A percentile compares a stretch with the other conserved stretches of the same genome.
Conservation (phyloP, 2,329 filamentous ascomycete species). For the Neofusicoccum cordaticola region DNA sequence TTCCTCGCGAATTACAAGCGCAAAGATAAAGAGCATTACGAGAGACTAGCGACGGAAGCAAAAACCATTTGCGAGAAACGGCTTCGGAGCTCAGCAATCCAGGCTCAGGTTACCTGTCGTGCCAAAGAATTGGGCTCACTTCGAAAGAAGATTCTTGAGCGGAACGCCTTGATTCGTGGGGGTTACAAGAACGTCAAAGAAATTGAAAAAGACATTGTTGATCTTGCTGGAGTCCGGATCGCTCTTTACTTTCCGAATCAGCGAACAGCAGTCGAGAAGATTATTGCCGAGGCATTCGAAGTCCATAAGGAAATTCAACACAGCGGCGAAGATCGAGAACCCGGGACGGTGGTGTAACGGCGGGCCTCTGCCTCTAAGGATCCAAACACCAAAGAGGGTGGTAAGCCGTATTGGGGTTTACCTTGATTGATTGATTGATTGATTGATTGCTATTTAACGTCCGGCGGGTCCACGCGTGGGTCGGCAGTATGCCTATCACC, state of each 20-base stretch:
- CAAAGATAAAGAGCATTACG: neutral
- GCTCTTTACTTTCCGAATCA: neutral
- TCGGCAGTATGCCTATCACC: too few relatives aligned
- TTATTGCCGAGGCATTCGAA: neutral
- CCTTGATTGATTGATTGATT: too few relatives aligned
- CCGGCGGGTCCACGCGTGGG: too few relatives aligned
- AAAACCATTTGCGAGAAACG: neutral
- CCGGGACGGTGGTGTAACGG: too few relatives aligned
- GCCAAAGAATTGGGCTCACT: neutral
- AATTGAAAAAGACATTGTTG: neutral
- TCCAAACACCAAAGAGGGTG: too few relatives aligned
- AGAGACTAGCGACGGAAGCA: neutral
- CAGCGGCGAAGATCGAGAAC: neutral
- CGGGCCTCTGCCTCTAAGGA: too few relatives aligned
- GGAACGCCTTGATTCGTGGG: neutral
- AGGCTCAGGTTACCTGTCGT: neutral
- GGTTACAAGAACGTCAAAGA: neutral
- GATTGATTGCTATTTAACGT: too few relatives aligned
- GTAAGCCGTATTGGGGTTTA: too few relatives aligned
- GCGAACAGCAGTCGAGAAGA: accelerated
- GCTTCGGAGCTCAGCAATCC: neutral
- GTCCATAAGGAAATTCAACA: neutral
- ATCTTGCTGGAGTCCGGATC: neutral
- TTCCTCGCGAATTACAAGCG: neutral
- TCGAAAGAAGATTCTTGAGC: neutral